phyloP scores from a whole-genome alignment of 148 eudicot species.

The Linanthus parryae region DNA sequence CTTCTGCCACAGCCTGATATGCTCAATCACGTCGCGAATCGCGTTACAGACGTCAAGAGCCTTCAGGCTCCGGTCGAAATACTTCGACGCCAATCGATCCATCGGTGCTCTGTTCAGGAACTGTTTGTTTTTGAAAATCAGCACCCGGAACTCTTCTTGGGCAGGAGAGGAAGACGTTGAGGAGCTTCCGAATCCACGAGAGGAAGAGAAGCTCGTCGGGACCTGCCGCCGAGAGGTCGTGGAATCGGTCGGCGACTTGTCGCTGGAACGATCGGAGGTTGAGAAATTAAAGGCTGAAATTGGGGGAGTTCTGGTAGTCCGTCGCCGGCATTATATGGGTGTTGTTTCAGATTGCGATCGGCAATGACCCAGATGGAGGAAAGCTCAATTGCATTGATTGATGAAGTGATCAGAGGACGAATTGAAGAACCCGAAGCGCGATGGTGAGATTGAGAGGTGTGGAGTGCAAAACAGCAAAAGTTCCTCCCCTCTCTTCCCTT shows the following conservation, averaged over 20 bases:
- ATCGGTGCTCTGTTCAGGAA: constrained; percentile 35
- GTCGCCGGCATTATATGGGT: no score
- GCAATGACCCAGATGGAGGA: no score
- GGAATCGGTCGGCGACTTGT: constrained; percentile 40
- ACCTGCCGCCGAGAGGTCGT: constrained; percentile 19
- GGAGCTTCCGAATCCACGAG: no score
- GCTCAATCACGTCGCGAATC: constrained; percentile 70
- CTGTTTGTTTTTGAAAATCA: constrained; percentile 34
- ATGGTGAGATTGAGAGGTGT: no score
- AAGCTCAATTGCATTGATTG: no score
- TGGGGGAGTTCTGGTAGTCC: no score
- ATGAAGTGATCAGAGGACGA: no score
- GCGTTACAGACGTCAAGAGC: constrained; percentile 79
- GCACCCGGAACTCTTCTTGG: constrained; percentile 54
- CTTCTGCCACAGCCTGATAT: constrained; percentile 67
- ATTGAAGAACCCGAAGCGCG: no score
- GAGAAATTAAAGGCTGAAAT: no score
- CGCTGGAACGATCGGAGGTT: constrained; percentile 53
- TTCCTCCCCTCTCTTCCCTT: no score
- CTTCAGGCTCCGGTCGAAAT: constrained; percentile 58
- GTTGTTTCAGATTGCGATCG: no score
- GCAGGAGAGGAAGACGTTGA: constrained; percentile 51
- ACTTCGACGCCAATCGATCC: constrained; percentile 49
- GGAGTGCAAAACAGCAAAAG: no score
- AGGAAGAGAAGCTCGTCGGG: constrained; percentile 41